Evolutionary conservation across 768 basidiomycete genomes (phyloP), one percentile per base, ranked within the genome.

Genomic region (Leccinum variicolor): DNA sequence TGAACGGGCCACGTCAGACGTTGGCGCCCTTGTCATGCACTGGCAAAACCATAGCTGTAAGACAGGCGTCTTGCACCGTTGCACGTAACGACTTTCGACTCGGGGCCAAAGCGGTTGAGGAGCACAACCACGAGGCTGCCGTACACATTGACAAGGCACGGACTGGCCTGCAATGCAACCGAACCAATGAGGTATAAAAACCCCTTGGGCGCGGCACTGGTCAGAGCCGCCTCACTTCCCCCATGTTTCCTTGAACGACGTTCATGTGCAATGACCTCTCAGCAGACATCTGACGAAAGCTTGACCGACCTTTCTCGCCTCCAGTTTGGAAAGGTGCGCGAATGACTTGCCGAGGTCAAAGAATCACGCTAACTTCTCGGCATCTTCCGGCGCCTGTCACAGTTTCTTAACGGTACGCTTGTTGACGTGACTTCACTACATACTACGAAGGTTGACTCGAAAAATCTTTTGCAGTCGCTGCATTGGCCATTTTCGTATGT

Each of bases 251-350:
- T 11, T 26, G 43, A 47, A 9, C 50, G 17, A 11, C 50, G 17
- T 17, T 23, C 6, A 29, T 49, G 13, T 36, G 17, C 17, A 25
- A 67, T 68, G 64, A 15, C 48, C 50, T 28, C 54, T 23, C 25
- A 46, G 23, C 52, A 51, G 46, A 15, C 14, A 49, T 36, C 49
- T 15, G 47, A 54, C n/a, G 49, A 59, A 17, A 6, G 19, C 10
- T 26, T 62, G 28, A 61, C 50, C 14, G 59, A 61, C 15, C 54
- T 64, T 29, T 51, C 31, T 7, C 64, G 62, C 36, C 56, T 66
- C 54, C 67, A 67, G 13, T 50, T 66, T 50, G 59, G 59, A 43
- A 67, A 64, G 66, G 66, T 67, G n/a, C 34, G 64, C 6, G 15
- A 23, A 33, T 2, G 9, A 25, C 3, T 50, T 50, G 34, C 14